These are phyloP conservation scores for Myxozyma neglecta DNA, from an alignment of 805 yeast species.

Conservation along the genomic window DNA sequence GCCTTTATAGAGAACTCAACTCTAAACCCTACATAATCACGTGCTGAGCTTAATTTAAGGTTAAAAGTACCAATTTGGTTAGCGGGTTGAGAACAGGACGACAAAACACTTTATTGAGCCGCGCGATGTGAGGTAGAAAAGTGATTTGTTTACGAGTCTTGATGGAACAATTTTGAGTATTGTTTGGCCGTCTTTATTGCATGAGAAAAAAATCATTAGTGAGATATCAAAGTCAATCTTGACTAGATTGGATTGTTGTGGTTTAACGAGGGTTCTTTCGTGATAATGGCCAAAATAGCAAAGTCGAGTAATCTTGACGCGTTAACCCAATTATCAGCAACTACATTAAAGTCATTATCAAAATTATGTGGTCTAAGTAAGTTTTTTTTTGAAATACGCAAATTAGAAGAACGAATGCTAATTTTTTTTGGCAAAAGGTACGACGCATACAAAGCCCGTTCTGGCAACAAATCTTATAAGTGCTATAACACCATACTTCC, in stretches of 20 bases:
- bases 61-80: no score
- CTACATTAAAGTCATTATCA: constrained; percentile 12
- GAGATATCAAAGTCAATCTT: not conserved
- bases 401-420: not conserved
- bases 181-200: not conserved
- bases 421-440: not conserved
- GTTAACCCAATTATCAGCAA: constrained; percentile 3
- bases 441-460: constrained; percentile 4
- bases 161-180: no score
- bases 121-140: no score
- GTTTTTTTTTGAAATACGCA: not conserved
- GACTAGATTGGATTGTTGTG: not conserved
- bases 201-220: not conserved
- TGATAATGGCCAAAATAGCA: not conserved
- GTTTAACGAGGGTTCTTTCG: no score
- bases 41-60: no score
- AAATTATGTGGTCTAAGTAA: constrained; percentile 14
- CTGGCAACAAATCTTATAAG: constrained; percentile 1
- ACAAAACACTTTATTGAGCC: no score
- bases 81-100: no score
- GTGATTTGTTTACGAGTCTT: no score
- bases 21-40: no score
- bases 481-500: not conserved
- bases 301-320: not conserved
- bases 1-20: no score